A percentile compares a stretch with the other conserved stretches of the same genome.
Evolutionary conservation across 352 stramenopile genomes (phyloP).

Genomic region (Pythium diclinum): DNA sequence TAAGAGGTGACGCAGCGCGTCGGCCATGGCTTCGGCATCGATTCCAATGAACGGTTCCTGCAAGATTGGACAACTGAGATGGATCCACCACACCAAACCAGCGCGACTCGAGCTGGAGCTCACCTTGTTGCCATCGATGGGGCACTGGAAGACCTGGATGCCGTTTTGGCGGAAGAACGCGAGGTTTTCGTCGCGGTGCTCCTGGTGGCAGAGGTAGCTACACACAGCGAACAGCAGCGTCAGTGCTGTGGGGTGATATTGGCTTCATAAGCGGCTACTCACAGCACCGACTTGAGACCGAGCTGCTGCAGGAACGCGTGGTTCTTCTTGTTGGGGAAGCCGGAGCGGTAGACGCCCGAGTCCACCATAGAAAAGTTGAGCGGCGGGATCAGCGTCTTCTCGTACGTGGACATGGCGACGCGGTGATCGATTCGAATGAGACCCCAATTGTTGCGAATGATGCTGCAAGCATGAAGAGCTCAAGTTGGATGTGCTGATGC

Average conservation of each 20-base stretch:
- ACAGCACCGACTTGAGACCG: slow-evolving; percentile 84
- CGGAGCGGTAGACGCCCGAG: slow-evolving; percentile 83
- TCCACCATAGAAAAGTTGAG: slow-evolving; percentile 91
- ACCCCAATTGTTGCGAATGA: not conserved
- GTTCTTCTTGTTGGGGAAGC: slow-evolving; percentile 88
- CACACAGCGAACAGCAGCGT: slow-evolving; percentile 8
- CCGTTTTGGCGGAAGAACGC: slow-evolving; percentile 79
- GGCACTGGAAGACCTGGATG: slow-evolving; percentile 81
- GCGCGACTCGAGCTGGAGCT: not conserved
- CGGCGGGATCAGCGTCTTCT: slow-evolving; percentile 86
- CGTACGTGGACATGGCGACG: slow-evolving; percentile 68
- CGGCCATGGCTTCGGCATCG: slow-evolving; percentile 74
- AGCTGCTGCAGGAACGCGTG: slow-evolving; percentile 85
- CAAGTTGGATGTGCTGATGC: not conserved
- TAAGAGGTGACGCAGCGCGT: slow-evolving; percentile 72
- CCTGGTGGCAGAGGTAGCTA: slow-evolving; percentile 81
- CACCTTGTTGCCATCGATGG: slow-evolving; percentile 88
- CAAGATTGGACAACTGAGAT: not conserved
- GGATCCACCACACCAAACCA: not conserved
- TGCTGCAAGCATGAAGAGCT: not conserved
- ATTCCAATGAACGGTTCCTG: slow-evolving; percentile 89
- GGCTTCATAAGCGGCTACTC: no score
- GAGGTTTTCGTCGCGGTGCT: slow-evolving; percentile 78
- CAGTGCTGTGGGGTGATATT: not conserved
- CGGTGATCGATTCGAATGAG: not conserved